A percentile compares a stretch with the other conserved stretches of the same genome.
phyloP scores from a whole-genome alignment of 2,329 filamentous ascomycete species.

The Fusarium devonianum region DNA sequence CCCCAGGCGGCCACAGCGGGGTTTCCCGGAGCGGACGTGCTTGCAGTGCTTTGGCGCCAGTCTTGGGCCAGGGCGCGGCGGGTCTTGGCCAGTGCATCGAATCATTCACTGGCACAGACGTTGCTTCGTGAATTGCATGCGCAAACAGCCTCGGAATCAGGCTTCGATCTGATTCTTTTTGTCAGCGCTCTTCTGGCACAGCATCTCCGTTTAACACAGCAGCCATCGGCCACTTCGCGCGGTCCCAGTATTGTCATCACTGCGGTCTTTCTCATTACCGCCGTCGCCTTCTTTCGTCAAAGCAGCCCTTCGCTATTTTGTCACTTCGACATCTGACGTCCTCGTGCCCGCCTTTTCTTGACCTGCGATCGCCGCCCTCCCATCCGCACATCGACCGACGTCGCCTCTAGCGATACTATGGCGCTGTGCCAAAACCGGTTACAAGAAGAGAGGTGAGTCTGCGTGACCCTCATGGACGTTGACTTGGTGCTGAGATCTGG shows the following conservation, averaged over 20 bases:
- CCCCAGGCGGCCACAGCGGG: constrained; percentile 17
- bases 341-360: constrained; percentile 15
- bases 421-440: constrained; percentile 88
- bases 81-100: constrained; percentile 34
- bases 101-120: constrained; percentile 36
- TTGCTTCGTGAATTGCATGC: constrained; percentile 34
- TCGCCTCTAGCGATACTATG: constrained; percentile 59
- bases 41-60: constrained; percentile 23
- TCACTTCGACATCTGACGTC: constrained; percentile 10
- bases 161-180: constrained; percentile 23
- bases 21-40: constrained; percentile 21
- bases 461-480: background rate
- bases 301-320: constrained; percentile 9
- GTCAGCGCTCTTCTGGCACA: constrained; percentile 1
- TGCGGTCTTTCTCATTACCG: constrained; percentile 2
- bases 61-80: constrained; percentile 28
- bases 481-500: constrained; percentile 30
- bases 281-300: constrained; percentile 4
- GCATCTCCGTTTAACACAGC: background rate
- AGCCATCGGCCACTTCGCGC: background rate
- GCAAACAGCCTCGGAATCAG: constrained; percentile 26
- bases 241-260: background rate
- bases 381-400: constrained; percentile 6
- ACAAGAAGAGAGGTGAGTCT: constrained; percentile 80
- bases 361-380: constrained; percentile 5